A percentile compares a stretch with the other conserved stretches of the same genome.
Evolutionary conservation across 129 eudicot species (phyloP).

Genomic region (Centaurea solstitialis): DNA sequence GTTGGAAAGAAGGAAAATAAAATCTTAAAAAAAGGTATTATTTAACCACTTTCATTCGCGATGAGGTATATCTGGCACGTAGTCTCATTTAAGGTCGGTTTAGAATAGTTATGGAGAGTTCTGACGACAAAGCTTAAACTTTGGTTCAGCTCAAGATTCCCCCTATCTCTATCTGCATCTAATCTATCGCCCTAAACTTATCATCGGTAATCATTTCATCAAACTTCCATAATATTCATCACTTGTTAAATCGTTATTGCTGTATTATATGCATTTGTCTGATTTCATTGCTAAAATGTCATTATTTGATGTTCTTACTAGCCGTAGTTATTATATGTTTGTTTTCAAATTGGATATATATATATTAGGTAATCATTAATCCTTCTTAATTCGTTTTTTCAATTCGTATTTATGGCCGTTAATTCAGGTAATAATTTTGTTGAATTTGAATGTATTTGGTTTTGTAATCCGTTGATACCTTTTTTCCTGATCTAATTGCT

Average conservation of each 20-base stretch:
- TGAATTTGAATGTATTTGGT: neutral
- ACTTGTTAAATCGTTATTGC: slow-evolving; percentile 4
- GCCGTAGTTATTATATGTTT: neutral
- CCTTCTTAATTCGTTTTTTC: no score
- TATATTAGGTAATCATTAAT: neutral
- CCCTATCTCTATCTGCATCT: slow-evolving; percentile 9
- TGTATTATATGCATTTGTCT: slow-evolving; percentile 16
- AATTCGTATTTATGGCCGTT: slow-evolving; percentile 7
- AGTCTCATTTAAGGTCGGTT: slow-evolving; percentile 24
- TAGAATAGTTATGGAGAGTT: neutral
- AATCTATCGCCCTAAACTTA: slow-evolving; percentile 13
- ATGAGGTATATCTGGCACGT: slow-evolving; percentile 19
- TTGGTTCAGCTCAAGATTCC: slow-evolving; percentile 10
- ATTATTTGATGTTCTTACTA: slow-evolving; percentile 1
- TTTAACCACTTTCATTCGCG: no score
- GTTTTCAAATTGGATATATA: neutral
- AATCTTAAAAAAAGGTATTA: no score
- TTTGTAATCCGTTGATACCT: neutral
- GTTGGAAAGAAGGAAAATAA: no score
- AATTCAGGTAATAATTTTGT: slow-evolving; percentile 14
- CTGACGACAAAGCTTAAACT: slow-evolving; percentile 3
- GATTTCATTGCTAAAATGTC: slow-evolving; percentile 10
- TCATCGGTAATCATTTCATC: slow-evolving; percentile 15
- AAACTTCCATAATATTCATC: neutral
- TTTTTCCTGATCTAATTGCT: slow-evolving; percentile 8